A percentile compares a stretch with the other conserved stretches of the same genome.
phyloP scores from a whole-genome alignment of 2,329 filamentous ascomycete genomes.

The Penicillium sp. region DNA sequence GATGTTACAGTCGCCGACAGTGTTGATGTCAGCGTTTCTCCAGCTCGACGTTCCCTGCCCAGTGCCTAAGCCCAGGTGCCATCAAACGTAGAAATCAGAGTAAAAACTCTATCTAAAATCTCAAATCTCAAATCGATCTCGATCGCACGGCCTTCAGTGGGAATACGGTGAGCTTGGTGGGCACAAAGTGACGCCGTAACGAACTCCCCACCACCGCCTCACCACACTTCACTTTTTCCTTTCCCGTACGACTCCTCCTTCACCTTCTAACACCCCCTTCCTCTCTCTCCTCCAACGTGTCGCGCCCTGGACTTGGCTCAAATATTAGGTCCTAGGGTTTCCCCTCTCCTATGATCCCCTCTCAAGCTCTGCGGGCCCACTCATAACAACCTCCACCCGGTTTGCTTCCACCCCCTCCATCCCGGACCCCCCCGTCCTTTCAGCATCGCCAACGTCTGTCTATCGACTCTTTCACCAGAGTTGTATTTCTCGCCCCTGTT shows the following conservation, averaged over 20 bases:
- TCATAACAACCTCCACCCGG: slow-evolving; percentile 20
- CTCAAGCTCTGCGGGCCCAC: slow-evolving; percentile 26
- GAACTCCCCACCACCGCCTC: slow-evolving; percentile 22
- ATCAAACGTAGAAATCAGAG: neutral
- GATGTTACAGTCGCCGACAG: slow-evolving; percentile 22
- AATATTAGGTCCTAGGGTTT: slow-evolving; percentile 1
- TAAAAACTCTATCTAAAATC: neutral
- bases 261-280: neutral
- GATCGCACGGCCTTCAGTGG: neutral
- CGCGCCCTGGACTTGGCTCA: neutral
- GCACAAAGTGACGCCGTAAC: slow-evolving; percentile 3
- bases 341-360: slow-evolving; percentile 18
- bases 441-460: slow-evolving; percentile 10
- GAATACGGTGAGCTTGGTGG: neutral
- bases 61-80: neutral
- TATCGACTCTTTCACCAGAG: slow-evolving; percentile 3
- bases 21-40: slow-evolving; percentile 26
- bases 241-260: slow-evolving; percentile 3
- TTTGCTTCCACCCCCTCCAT: slow-evolving; percentile 14
- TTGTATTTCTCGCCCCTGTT: slow-evolving; percentile 19
- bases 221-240: slow-evolving; percentile 13
- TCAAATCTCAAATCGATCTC: neutral
- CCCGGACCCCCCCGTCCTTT: slow-evolving; percentile 2
- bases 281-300: neutral
- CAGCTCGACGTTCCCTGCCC: neutral